Evolutionary conservation across 345 rosid genomes (phyloP).

Genomic region (Citrus hindsii): DNA sequence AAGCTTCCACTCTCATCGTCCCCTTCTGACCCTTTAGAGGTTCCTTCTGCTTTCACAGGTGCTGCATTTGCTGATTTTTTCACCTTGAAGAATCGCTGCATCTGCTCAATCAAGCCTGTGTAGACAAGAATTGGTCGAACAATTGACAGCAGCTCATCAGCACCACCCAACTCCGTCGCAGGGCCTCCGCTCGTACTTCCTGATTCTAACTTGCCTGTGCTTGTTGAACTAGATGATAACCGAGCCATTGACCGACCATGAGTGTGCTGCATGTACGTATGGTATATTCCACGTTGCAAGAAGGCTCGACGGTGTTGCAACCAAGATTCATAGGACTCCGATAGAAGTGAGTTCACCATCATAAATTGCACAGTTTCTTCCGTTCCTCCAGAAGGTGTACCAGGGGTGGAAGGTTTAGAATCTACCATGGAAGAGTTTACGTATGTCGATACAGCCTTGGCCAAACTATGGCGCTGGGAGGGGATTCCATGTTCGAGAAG

Average conservation of each 20-base stretch:
- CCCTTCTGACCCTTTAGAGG: constrained; percentile 26
- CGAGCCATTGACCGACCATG: constrained; percentile 61
- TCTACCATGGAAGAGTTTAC: constrained; percentile 52
- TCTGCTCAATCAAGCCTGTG: constrained; percentile 88
- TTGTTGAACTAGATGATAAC: constrained; percentile 24
- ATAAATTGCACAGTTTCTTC: constrained; percentile 91
- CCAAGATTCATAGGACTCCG: constrained; percentile 93
- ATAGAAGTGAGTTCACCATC: constrained; percentile 96
- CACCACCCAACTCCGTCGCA: constrained; percentile 32
- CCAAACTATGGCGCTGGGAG: constrained; percentile 67
- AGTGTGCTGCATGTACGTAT: constrained; percentile 83
- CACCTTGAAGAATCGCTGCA: constrained; percentile 74
- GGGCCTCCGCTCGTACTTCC: constrained; percentile 38
- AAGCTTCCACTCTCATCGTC: constrained; percentile 43
- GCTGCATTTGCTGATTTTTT: constrained; percentile 37
- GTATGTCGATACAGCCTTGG: constrained; percentile 74
- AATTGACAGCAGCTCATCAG: constrained; percentile 60
- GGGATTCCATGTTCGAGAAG: constrained; percentile 94
- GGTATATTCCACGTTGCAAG: constrained; percentile 86
- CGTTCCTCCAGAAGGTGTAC: constrained; percentile 54
- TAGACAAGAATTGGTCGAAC: constrained; percentile 82
- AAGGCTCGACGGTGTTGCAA: constrained; percentile 80
- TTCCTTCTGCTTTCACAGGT: constrained; percentile 38
- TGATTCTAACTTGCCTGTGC: constrained; percentile 34
- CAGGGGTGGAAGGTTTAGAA: constrained; percentile 51